Base-by-base conservation (phyloP, 331 rosid genomes). In the Stylosanthes scabra region DNA sequence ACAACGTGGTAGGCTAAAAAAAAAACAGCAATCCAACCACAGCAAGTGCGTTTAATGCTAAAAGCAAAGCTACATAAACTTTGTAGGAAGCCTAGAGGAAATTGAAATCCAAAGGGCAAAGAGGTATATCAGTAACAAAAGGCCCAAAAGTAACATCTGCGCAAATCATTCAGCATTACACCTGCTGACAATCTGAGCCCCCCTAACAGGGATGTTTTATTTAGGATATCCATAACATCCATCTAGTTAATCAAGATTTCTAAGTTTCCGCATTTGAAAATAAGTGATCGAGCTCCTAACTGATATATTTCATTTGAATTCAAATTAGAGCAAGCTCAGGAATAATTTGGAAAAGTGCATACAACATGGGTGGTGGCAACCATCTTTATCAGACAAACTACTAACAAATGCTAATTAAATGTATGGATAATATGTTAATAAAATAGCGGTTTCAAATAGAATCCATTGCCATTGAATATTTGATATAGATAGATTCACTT, bases 21-120 rank as follows among this genome's bases (percentile, higher is more conserved):
- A 31, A 52, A 45, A 63, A 42, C 14, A 63, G 64, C 60, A 62
- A 40, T 63, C 54, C n/a, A 63, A 80, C 59, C 62, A 46, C 60
- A 13, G 64, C 50, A 79, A 68, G 60, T 74, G 79, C 61, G 52
- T 58, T 49, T 31, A 74, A 62, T 71, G 47, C 59, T 54, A 75
- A 34, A 34, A 34, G 39, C 40, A 63, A 25, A 58, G 72, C 62
- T 76, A 74, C 46, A 59, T n/a, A 68, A 51, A 70, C 55, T 11
- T 58, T 3, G 60, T 34, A 74, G 58, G 70, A 27, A 75, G 44
- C 67, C 45, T 13, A 11, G 29, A 39, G n/a, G 34, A 67, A 50
- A 63, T 46, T 10, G 41, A 66, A 59, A 52, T 59, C 59, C 58
- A 51, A 31, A 57, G 16, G 67, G 46, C 28, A 52, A 9, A 16